Base-by-base conservation (phyloP, 768 basidiomycete species). In the Mycena sanguinolenta region DNA sequence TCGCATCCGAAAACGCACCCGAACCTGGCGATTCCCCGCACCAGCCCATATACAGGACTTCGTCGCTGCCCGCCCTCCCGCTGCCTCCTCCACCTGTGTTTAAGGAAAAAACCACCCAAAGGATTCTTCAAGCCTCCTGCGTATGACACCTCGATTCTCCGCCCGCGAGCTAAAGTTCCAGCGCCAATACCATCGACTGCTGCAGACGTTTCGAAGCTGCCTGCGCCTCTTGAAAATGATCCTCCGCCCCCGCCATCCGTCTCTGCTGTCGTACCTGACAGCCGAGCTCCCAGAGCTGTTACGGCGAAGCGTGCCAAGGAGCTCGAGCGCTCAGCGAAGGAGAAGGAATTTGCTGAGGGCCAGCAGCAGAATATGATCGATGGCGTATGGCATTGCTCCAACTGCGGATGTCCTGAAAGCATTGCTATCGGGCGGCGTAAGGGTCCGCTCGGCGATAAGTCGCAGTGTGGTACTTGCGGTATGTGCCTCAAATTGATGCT, bases 391-490 rank as follows among this genome's bases (percentile, higher is more conserved):
- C 95, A 96, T 81, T 98, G 96, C 77, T 95, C 95, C 23, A 97
- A 96, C 76, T 98, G 95, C 75, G 96, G 96, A 7, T 94, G 94
- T 77, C 96, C 96, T 0, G 95, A 95, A 77, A 89, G 83, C 74
- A 91, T 97, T 66, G 94, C 95, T 3, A 83, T 95, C 50, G 96
- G 96, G 3, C 84, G 95, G 70, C 86, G 95, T 73, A 97, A 97
- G 75, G 96, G 97, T 1, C 96, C 95, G 1, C 83, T 95, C 55
- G 96, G 96, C 10, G 91, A 94, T 76, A 95, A 95, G 79, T 92
- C 91, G 3, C 93, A 97, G 78, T 98, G 96, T 80, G 95, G 94
- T 36, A 86, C 89, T n/a, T 98, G 96, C 81, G 95, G 96, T 96
- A 81, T 62, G 93, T 84, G 62, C 50, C 39, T n/a, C 25, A 60